Evolutionary conservation across 176 grass and related monocot genomes (phyloP).

Genomic region (Oryza punctata): DNA sequence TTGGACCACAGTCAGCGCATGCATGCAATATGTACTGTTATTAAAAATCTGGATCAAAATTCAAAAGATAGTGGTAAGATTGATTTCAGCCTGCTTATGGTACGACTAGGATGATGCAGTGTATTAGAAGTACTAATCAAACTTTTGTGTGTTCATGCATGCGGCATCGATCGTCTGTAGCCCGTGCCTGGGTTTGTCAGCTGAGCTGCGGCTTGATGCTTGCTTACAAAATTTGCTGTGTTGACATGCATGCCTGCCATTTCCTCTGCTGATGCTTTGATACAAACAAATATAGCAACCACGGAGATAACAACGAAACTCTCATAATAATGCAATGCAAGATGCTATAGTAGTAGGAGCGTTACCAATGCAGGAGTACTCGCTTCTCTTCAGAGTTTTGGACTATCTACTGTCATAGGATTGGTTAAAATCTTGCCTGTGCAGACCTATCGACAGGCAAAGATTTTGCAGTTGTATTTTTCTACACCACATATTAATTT

Average conservation of each 20-base stretch:
- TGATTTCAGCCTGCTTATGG: conserved; percentile 24
- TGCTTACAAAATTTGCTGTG: conserved; percentile 4
- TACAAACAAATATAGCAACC: conserved; percentile 19
- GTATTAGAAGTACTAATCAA: not conserved
- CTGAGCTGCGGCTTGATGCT: not conserved
- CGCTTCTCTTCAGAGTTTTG: not conserved
- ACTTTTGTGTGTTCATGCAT: not conserved
- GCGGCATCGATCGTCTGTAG: not conserved
- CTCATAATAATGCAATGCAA: not conserved
- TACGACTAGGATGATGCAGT: not conserved
- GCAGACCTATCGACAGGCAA: not conserved
- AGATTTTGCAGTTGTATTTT: not conserved
- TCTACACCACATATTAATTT: not conserved
- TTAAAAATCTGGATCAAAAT: conserved; percentile 9
- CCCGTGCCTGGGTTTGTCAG: not conserved
- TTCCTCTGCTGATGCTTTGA: not conserved
- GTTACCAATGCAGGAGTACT: not conserved
- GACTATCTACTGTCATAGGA: not conserved
- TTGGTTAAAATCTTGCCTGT: not conserved
- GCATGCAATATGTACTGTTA: conserved; percentile 16
- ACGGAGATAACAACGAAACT: conserved; percentile 9
- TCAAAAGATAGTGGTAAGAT: not conserved
- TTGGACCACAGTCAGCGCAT: conserved; percentile 38
- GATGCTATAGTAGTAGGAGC: not conserved
- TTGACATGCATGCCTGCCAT: not conserved